Conservation (phyloP, 1,284 basidiomycete species). For the Microstroma glucosiphilum region DNA sequence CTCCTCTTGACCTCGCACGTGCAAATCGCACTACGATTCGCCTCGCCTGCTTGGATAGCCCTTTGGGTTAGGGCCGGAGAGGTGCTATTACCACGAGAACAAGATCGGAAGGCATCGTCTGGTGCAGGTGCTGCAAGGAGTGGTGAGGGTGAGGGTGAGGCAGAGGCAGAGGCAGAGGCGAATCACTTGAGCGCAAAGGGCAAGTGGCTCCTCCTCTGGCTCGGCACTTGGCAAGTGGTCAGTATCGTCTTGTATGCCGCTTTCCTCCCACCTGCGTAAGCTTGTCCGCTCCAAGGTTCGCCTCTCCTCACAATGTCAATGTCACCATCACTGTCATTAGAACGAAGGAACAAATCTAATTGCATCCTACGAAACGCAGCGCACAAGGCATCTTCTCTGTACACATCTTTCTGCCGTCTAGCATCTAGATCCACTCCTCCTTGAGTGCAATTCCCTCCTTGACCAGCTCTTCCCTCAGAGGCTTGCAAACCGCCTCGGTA, state of each 20-base stretch:
- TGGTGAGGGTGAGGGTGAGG: not conserved
- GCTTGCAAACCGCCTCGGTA: slow-evolving; percentile 60
- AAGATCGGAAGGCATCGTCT: too few species aligned
- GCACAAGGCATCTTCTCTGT: too few species aligned
- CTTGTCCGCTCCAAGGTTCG: not conserved
- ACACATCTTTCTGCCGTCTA: not conserved
- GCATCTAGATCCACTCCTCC: slow-evolving; percentile 42
- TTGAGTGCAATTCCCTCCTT: slow-evolving; percentile 49
- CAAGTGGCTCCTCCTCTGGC: slow-evolving; percentile 65
- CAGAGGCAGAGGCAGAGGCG: too few species aligned
- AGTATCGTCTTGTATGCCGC: slow-evolving; percentile 74
- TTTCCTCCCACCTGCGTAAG: slow-evolving; percentile 81
- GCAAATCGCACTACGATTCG: slow-evolving; percentile 79
- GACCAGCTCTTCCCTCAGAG: slow-evolving; percentile 46
- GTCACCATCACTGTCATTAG: not conserved
- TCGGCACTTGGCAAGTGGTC: slow-evolving; percentile 66
- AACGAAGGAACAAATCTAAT: too few species aligned
- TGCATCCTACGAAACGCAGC: too few species aligned
- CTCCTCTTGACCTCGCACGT: slow-evolving; percentile 77
- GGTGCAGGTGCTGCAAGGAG: too few species aligned
- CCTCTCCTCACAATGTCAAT: not conserved
- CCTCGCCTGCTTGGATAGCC: slow-evolving; percentile 65
- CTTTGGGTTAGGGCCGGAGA: slow-evolving; percentile 65
- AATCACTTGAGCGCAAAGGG: not conserved
- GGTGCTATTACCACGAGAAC: not conserved